Conservation (phyloP, 768 basidiomycete genomes). For the Fibroporia radiculosa region DNA sequence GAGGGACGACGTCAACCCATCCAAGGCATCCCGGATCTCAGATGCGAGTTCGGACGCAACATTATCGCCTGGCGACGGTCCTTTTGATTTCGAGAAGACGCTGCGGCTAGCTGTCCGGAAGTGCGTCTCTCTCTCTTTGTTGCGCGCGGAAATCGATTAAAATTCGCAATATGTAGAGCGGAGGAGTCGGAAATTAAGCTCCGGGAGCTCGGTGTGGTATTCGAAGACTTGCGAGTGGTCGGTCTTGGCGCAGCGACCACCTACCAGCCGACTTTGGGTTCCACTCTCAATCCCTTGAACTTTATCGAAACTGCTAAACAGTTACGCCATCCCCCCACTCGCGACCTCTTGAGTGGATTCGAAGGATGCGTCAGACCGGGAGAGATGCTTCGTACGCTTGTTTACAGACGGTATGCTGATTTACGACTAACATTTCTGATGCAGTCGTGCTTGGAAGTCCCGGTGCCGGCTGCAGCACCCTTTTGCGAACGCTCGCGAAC, state of each 20-base stretch:
- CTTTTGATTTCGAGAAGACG: constrained; percentile 24
- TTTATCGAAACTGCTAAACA: constrained; percentile 35
- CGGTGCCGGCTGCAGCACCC: constrained; percentile 76
- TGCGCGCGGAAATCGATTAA: background rate
- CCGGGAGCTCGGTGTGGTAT: constrained; percentile 54
- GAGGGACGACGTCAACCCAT: background rate
- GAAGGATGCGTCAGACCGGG: constrained; percentile 52
- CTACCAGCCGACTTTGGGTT: constrained; percentile 54
- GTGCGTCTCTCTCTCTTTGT: constrained; percentile 4
- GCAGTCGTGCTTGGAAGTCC: constrained; percentile 80
- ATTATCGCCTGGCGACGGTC: constrained; percentile 13
- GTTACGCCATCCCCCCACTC: constrained; percentile 51
- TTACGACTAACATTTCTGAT: background rate
- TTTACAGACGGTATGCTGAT: background rate
- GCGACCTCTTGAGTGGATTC: constrained; percentile 46
- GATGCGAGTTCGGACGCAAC: constrained; percentile 15
- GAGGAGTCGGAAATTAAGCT: constrained; percentile 39
- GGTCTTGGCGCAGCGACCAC: constrained; percentile 56
- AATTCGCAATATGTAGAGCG: constrained; percentile 45
- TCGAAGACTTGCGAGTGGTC: constrained; percentile 49
- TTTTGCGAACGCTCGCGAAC: constrained; percentile 81
- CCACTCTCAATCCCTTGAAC: constrained; percentile 46
- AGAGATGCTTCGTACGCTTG: constrained; percentile 58
- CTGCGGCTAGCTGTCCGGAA: constrained; percentile 16
- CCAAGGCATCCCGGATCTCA: background rate